These are phyloP conservation scores for Stellera chamaejasme DNA, from an alignment of 345 rosid species.

Conservation along the genomic window DNA sequence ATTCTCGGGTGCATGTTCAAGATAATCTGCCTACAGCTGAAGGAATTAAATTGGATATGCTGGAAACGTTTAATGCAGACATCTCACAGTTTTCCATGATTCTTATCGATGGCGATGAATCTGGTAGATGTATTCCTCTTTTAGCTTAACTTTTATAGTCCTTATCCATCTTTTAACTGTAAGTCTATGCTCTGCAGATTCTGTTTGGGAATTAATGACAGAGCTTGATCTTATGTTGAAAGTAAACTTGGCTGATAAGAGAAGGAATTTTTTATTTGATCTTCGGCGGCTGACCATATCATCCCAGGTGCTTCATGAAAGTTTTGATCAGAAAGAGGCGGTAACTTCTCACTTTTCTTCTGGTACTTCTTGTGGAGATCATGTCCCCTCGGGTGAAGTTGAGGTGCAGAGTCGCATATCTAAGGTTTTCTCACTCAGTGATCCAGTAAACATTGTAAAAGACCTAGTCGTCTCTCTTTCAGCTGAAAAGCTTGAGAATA, in stretches of 20 bases:
- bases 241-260: conserved; percentile 30
- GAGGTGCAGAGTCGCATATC: conserved; percentile 17
- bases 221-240: conserved; percentile 51
- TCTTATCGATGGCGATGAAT: conserved; percentile 48
- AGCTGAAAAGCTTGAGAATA: conserved; percentile 32
- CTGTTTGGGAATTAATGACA: conserved; percentile 46
- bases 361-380: conserved; percentile 27
- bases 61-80: conserved; percentile 36
- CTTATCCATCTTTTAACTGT: conserved; percentile 14
- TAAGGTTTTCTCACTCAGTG: conserved; percentile 23
- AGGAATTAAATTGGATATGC: conserved; percentile 24
- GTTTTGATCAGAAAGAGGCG: conserved; percentile 29
- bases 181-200: conserved; percentile 39
- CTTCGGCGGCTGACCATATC: conserved; percentile 52
- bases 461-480: conserved; percentile 46
- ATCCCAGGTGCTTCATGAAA: conserved; percentile 47
- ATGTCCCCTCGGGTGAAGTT: conserved; percentile 17
- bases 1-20: conserved; percentile 11
- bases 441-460: conserved; percentile 53
- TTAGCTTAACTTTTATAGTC: conserved; percentile 11
- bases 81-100: conserved; percentile 50
- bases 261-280: conserved; percentile 45
- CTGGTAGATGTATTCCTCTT: conserved; percentile 38
- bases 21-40: conserved; percentile 22
- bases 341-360: conserved; percentile 51